Evolutionary conservation across 768 basidiomycete species (phyloP).

Genomic region (Boletus sp.): DNA sequence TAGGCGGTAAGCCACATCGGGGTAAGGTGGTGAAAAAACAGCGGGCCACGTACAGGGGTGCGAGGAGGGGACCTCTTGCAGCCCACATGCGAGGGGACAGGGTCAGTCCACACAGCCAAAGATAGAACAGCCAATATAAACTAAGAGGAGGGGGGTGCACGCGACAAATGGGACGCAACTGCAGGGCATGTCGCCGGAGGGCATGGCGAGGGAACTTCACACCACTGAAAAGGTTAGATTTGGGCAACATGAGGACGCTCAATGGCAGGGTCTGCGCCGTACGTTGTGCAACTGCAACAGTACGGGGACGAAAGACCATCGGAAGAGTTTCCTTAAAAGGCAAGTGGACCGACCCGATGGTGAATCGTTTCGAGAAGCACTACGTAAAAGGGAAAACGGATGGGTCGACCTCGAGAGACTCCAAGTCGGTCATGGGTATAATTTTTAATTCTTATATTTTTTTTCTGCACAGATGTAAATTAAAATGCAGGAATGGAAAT

Average conservation of each 20-base stretch:
- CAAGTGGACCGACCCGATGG: slow-evolving; percentile 1
- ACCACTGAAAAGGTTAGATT: slow-evolving; percentile 1
- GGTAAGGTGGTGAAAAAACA: not conserved
- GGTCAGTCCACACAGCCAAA: not conserved
- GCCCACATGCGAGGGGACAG: not conserved
- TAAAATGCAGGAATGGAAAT: not conserved
- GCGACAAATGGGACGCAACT: not conserved
- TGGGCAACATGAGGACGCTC: too few relatives aligned
- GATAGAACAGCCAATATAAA: not conserved
- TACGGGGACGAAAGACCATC: not conserved
- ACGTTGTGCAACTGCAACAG: too few relatives aligned
- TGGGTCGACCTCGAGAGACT: not conserved
- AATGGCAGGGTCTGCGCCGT: too few relatives aligned
- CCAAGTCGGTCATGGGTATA: not conserved
- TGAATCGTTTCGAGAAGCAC: slow-evolving; percentile 21
- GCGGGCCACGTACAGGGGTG: not conserved
- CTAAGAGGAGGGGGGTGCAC: not conserved
- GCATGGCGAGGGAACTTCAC: too few relatives aligned
- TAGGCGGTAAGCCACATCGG: not conserved
- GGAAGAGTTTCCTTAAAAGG: slow-evolving; percentile 8
- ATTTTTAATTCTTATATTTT: not conserved
- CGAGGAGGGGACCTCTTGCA: not conserved
- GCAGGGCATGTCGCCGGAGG: slow-evolving; percentile 4
- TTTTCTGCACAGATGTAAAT: not conserved
- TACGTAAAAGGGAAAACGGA: slow-evolving; percentile 16